Evolutionary conservation across 306 rosid species (phyloP).

Genomic region (Ormosia emarginata): DNA sequence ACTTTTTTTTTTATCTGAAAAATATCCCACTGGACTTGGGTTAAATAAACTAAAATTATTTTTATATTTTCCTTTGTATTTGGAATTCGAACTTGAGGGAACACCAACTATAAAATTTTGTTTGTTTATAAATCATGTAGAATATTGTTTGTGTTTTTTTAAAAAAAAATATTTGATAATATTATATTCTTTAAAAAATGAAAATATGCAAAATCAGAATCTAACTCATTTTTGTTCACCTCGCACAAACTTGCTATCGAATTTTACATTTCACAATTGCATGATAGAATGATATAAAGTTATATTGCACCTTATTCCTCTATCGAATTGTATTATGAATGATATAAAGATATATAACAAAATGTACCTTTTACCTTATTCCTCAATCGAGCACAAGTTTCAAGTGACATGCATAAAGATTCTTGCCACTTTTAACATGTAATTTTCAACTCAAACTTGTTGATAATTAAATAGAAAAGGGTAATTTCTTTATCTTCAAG

Average conservation of each 20-base stretch:
- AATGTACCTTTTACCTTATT: neutral
- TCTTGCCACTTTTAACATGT: neutral
- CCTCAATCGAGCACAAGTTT: constrained; percentile 3
- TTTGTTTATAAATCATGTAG: neutral
- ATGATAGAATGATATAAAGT: neutral
- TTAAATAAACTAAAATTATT: no score
- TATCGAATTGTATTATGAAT: neutral
- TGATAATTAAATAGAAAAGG: neutral
- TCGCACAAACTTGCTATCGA: neutral
- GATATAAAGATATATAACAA: neutral
- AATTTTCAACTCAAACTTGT: neutral
- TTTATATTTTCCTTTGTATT: no score
- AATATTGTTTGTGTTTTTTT: no score
- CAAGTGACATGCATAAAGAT: neutral
- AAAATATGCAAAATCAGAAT: neutral
- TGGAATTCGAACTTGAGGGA: no score
- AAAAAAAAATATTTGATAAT: no score
- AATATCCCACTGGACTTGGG: no score
- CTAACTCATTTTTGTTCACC: neutral
- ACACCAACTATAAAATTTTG: no score
- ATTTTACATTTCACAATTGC: neutral
- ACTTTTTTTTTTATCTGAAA: no score
- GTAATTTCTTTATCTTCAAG: constrained; percentile 2
- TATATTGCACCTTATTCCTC: constrained; percentile 1
- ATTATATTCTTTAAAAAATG: neutral